Conservation (phyloP, 495 filamentous ascomycete genomes). For the Elaphomyces granulatus region DNA sequence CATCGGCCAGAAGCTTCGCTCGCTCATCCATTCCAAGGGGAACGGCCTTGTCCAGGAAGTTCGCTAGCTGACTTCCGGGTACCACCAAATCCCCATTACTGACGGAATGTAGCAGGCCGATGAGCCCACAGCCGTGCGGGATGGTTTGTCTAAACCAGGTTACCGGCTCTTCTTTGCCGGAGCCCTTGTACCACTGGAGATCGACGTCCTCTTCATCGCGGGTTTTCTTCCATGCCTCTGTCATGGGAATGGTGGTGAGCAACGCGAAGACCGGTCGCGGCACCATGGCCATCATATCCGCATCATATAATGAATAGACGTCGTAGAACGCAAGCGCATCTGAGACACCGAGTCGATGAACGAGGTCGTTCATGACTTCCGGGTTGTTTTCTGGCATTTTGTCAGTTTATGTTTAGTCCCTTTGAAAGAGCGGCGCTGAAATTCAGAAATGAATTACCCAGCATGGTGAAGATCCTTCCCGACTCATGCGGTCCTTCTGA, state of each 20-base stretch:
- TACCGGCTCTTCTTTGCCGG: conserved; percentile 37
- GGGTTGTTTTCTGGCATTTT: conserved; percentile 59
- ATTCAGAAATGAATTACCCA: too few species aligned
- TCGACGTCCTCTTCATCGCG: conserved; percentile 19
- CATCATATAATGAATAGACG: conserved; percentile 39
- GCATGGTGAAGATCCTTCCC: too few species aligned
- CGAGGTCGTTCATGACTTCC: conserved; percentile 38
- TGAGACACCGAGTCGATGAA: conserved; percentile 40
- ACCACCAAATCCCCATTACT: conserved; percentile 37
- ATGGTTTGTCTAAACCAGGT: conserved; percentile 55
- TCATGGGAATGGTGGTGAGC: conserved; percentile 40
- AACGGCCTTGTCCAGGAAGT: conserved; percentile 15
- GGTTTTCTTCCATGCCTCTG: conserved; percentile 27
- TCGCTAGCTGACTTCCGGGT: conserved; percentile 17
- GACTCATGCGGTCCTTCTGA: too few species aligned
- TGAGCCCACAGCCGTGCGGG: conserved; percentile 49
- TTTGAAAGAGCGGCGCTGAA: too few species aligned
- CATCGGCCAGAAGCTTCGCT: conserved; percentile 49
- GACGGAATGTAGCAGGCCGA: conserved; percentile 44
- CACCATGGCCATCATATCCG: conserved; percentile 39
- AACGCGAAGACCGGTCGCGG: conserved; percentile 44
- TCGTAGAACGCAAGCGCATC: conserved; percentile 41
- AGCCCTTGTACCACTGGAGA: conserved; percentile 32
- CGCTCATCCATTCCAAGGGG: conserved; percentile 31
- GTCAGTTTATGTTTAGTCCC: too few species aligned